Evolutionary conservation across 1,284 basidiomycete species (phyloP).

Genomic region (Wolfiporia cocos): DNA sequence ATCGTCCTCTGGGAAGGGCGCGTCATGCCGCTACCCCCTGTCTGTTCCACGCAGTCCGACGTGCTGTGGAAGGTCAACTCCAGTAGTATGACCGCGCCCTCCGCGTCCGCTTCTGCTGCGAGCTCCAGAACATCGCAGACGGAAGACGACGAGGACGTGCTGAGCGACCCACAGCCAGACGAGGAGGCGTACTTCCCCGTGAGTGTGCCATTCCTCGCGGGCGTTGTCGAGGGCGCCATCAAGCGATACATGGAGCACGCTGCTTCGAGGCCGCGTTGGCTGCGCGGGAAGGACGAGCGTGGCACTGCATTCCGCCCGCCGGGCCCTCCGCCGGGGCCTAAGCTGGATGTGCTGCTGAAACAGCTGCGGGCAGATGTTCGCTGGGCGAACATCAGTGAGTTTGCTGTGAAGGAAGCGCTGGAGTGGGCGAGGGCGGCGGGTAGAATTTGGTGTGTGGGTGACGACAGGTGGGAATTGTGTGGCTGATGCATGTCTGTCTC

Average conservation of each 20-base stretch:
- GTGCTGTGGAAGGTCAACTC: slow-evolving; percentile 38
- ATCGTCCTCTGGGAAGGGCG: slow-evolving; percentile 65
- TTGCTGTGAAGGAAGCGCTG: slow-evolving; percentile 57
- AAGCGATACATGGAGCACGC: slow-evolving; percentile 24
- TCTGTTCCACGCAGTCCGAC: slow-evolving; percentile 11
- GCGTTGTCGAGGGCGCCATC: slow-evolving; percentile 42
- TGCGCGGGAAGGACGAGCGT: slow-evolving; percentile 3
- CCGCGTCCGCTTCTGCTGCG: slow-evolving; percentile 18
- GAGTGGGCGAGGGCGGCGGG: slow-evolving; percentile 37
- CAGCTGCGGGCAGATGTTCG: slow-evolving; percentile 47
- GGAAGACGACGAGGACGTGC: slow-evolving; percentile 35
- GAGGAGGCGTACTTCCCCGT: slow-evolving; percentile 66
- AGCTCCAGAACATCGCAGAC: slow-evolving; percentile 16
- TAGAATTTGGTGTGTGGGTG: slow-evolving; percentile 39
- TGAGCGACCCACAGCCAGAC: slow-evolving; percentile 52
- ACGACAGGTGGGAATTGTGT: slow-evolving; percentile 33
- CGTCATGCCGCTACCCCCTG: slow-evolving; percentile 22
- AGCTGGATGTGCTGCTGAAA: slow-evolving; percentile 41
- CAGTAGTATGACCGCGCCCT: slow-evolving; percentile 21
- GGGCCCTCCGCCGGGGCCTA: slow-evolving; percentile 31
- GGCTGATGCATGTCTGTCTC: too few relatives aligned
- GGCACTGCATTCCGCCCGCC: slow-evolving; percentile 11
- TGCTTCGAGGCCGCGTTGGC: slow-evolving; percentile 2
- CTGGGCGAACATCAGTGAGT: slow-evolving; percentile 57
- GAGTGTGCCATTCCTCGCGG: slow-evolving; percentile 42